Base-by-base conservation (phyloP, 2,329 filamentous ascomycete species). In the Massarina eburnea region DNA sequence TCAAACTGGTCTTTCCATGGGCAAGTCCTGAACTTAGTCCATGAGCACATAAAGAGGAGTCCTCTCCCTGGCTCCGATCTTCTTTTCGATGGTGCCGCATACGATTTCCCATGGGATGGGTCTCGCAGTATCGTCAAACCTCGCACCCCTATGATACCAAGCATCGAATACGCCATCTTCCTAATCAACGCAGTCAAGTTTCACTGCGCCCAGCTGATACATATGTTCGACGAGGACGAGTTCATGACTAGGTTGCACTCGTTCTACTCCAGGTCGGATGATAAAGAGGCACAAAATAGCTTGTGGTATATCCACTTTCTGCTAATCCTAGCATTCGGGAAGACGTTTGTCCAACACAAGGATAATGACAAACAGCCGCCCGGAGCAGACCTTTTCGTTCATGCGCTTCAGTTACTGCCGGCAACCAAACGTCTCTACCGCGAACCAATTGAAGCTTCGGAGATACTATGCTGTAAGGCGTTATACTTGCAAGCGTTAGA, bases 311-410 rank as follows among this genome's bases (percentile, higher is more conserved):
- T 79, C 14, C 79, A 82, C 40, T 80, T 78, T 14, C 62, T 81
- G 3, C 64, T 81, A 0, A 70, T 82, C 8, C 64, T 82, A 3
- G 79, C 79, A 0, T 79, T 82, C 47, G 79, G 79, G 1, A 81
- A 81, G 50, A 77, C 76, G 0, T 78, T 82, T 24, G 70, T 76
- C 0, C 71, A 73, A 20, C 70, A 68, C 30, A 57, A 71, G 26
- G 45, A 55, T 26, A 51, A 52, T 8, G 40, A 41, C 46, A 51
- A 51, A 10, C 48, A 64, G 2, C 78, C 78, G 0, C 72, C 76
- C 0, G 79, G 79, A 0, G 70, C 71, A 0, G 75, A 95, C 82
- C 49, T 76, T 74, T 59, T 85, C 81, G 57, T 89, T 85, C 59
- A 89, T 64, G 55, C 83, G 74, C 49, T 77, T 68, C 54, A 82